A percentile compares a stretch with the other conserved stretches of the same genome.
phyloP scores from a whole-genome alignment of 208 protist species.

The Leishmania braziliensis region DNA sequence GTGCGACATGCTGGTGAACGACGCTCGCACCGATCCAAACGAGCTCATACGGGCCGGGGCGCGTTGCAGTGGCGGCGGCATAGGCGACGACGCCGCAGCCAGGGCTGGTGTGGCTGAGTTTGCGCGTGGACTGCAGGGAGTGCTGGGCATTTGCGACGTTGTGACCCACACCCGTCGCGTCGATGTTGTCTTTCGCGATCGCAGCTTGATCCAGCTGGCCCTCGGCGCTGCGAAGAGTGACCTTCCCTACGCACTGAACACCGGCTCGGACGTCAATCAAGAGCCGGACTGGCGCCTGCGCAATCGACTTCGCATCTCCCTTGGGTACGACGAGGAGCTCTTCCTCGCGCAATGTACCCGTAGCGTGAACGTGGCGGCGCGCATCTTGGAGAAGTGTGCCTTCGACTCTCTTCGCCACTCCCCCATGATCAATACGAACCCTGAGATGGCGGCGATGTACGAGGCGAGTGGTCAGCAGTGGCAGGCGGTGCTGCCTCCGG shows the following conservation, averaged over 20 bases:
- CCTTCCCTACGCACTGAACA: conserved; percentile 20
- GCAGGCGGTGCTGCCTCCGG: conserved; percentile 52
- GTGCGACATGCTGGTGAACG: conserved; percentile 89
- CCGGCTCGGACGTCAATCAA: conserved; percentile 29
- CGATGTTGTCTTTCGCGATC: conserved; percentile 74
- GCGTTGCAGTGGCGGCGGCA: not conserved
- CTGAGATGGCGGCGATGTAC: conserved; percentile 25
- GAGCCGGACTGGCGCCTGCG: conserved; percentile 71
- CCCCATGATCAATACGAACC: conserved; percentile 10
- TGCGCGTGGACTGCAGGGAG: conserved; percentile 50
- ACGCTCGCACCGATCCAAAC: conserved; percentile 40
- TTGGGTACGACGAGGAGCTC: conserved; percentile 86
- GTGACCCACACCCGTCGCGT: conserved; percentile 51
- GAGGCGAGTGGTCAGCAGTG: conserved; percentile 23
- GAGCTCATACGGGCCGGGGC: not conserved
- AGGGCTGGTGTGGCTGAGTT: conserved; percentile 46
- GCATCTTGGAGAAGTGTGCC: conserved; percentile 62
- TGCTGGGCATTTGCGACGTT: conserved; percentile 65
- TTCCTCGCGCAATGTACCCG: conserved; percentile 55
- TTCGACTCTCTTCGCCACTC: conserved; percentile 43
- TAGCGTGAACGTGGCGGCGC: conserved; percentile 56
- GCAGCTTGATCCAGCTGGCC: conserved; percentile 63
- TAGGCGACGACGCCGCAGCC: not conserved
- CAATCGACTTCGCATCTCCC: conserved; percentile 80
- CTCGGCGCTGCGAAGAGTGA: conserved; percentile 55